Evolutionary conservation across 2,329 filamentous ascomycete genomes (phyloP), one percentile per base, ranked within the genome.

Genomic region (Pseudohalonectria lignicola): DNA sequence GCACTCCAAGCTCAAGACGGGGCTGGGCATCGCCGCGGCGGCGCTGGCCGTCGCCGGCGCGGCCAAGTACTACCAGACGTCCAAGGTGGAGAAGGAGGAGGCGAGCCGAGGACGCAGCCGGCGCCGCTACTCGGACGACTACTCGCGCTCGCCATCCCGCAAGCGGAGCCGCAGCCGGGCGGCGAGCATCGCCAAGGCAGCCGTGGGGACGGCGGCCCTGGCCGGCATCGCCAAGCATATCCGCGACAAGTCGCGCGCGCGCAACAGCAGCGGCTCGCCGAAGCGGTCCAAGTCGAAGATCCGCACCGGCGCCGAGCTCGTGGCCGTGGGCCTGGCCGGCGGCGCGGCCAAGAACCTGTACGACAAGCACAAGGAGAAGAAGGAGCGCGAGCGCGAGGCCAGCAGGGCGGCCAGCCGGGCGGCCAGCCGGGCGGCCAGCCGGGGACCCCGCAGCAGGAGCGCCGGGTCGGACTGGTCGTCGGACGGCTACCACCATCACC

Each of bases 1-100:
- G 16, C 62, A 63, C 45, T 67, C 63, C 31, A 66, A 66, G 35
- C 59, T 80, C 39, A 76, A 76, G 53, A 77, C 73, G 2, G 76
- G 74, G 17, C 60, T 80, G 17, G 76, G 75, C 23, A 64, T 79
- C 31, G 76, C 76, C 8, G 76, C 75, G 9, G 74, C 76, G 17
- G 76, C 75, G 13, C 62, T 80, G 18, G 76, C 76, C 7, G 72
- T 77, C 16, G 75, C 76, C 4, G 76, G 76, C n/a, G 76, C 76
- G 5, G 68, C 74, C 44, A 79, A 79, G 51, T 79, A 78, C 49
- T 71, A 74, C 51, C 69, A 78, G 44, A 67, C 69, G 47, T 72
- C 66, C 54, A 77, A 74, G 49, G 55, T 70, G 32, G 72, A 79
- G 32, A 74, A 70, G 49, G 76, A 78, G 45, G 75, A 79, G 47